phyloP scores from a whole-genome alignment of 805 yeast genomes.

The Candida tibetensis region DNA sequence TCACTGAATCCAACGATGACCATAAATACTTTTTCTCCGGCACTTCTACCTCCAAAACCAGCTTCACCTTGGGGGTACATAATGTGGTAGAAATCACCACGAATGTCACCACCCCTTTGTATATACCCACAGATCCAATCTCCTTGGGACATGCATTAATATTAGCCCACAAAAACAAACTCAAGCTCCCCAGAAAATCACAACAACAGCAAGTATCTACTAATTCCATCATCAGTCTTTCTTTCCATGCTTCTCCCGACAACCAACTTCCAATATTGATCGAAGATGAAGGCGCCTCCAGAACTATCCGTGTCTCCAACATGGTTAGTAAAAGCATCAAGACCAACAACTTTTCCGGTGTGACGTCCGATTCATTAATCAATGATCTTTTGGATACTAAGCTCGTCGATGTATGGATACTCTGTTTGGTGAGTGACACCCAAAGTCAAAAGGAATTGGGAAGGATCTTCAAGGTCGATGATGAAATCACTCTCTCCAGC shows the following conservation, averaged over 20 bases:
- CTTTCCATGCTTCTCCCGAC: constrained; percentile 49
- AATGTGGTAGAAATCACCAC: constrained; percentile 32
- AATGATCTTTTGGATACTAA: constrained; percentile 43
- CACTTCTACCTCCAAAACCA: constrained; percentile 6
- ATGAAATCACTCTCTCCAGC: background rate
- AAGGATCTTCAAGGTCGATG: constrained; percentile 16
- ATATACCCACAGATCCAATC: constrained; percentile 57
- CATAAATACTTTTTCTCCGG: constrained; percentile 12
- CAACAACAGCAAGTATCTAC: constrained; percentile 4
- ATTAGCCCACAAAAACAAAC: constrained; percentile 42
- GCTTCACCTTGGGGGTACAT: constrained; percentile 55
- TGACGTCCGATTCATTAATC: constrained; percentile 4
- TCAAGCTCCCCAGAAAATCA: constrained; percentile 38
- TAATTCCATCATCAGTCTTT: constrained; percentile 42
- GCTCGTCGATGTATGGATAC: constrained; percentile 51
- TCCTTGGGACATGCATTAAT: constrained; percentile 48
- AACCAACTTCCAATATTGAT: constrained; percentile 54
- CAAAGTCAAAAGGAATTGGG: constrained; percentile 6
- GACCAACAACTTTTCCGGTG: constrained; percentile 8
- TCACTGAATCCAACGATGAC: constrained; percentile 8
- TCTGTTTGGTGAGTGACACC: constrained; percentile 22
- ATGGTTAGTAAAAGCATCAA: constrained; percentile 7
- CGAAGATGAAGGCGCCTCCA: constrained; percentile 36
- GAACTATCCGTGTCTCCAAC: constrained; percentile 3
- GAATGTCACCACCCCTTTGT: constrained; percentile 9